Base-by-base conservation (phyloP, 148 eudicot genomes). In the Fagopyrum tataricum region DNA sequence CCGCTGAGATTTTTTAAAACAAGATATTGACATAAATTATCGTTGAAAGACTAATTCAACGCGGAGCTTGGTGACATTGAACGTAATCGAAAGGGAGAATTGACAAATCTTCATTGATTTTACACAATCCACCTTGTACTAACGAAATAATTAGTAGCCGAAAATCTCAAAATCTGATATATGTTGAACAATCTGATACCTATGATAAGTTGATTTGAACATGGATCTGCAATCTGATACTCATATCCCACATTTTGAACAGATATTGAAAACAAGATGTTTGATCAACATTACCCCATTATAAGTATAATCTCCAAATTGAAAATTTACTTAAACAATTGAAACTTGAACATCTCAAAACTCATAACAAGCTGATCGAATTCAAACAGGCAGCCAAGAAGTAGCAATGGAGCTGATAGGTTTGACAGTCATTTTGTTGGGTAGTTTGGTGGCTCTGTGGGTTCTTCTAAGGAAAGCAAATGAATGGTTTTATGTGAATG, bases 401-500 rank as follows among this genome's bases (percentile, higher is more conserved):
- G 55, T 31, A 37, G 69, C 69, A 49, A 78, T 78, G 79, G 86
- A 80, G 26, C 43, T 74, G 77, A 53, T 52, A 43, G 46, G 48
- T 7, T 67, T 53, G 10, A 55, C 76, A 51, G 43, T 67, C 43
- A 77, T 73, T n/a, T 47, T 67, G 31, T 24, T 80, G 66, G 81
- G 83, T 14, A 71, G 78, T 44, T 17, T 79, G 17, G 0, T 74
- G 67, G 75, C 67, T 46, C 15, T 76, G 20, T 76, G 51, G 66
- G 75, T 58, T 55, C 15, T 74, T 9, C 39, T 82, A 3, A 80
- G 74, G 73, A 67, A 59, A 44, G 85, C 72, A 76, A 85, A 82
- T 74, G 82, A 82, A 71, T 85, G 83, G 87, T 71, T 67, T 67
- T 82, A 82, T 78, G 83, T 77, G 23, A 71, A 78, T 23, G 73